Evolutionary conservation across 495 filamentous ascomycete genomes (phyloP).

Genomic region (Pyronema domesticum): DNA sequence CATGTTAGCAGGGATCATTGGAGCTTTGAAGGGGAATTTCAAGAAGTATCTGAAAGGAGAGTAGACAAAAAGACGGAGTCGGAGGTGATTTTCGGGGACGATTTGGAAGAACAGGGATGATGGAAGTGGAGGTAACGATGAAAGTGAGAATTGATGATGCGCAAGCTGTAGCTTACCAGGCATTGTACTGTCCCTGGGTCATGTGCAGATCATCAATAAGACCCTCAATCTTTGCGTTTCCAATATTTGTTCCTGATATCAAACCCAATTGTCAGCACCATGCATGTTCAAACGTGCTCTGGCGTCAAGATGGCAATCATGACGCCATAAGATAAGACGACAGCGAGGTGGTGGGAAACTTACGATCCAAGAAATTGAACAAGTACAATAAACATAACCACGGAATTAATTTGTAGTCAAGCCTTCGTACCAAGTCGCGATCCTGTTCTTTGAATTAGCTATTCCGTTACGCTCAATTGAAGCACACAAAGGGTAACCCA

Average conservation of each 20-base stretch:
- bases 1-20: background rate
- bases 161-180: background rate
- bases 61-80: too few relatives aligned
- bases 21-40: too few relatives aligned
- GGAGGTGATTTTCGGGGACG: too few relatives aligned
- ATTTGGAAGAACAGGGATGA: too few relatives aligned
- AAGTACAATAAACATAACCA: slow-evolving; percentile 69
- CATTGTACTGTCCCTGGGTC: slow-evolving; percentile 43
- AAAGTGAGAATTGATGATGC: too few relatives aligned
- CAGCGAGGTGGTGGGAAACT: slow-evolving; percentile 7
- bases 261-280: too few relatives aligned
- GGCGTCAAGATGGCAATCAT: background rate
- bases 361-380: slow-evolving; percentile 64
- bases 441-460: slow-evolving; percentile 34
- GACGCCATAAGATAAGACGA: too few relatives aligned
- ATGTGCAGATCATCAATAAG: slow-evolving; percentile 45
- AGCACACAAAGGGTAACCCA: slow-evolving; percentile 26
- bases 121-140: too few relatives aligned
- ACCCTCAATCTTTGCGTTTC: slow-evolving; percentile 72
- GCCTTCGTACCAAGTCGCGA: slow-evolving; percentile 45
- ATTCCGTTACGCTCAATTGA: too few relatives aligned
- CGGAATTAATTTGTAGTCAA: slow-evolving; percentile 53
- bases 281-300: too few relatives aligned
- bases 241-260: slow-evolving; percentile 21
- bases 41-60: too few relatives aligned